A percentile compares a stretch with the other conserved stretches of the same genome.
phyloP scores from a whole-genome alignment of 768 basidiomycete genomes.

The Paxillus ammoniavirescens region DNA sequence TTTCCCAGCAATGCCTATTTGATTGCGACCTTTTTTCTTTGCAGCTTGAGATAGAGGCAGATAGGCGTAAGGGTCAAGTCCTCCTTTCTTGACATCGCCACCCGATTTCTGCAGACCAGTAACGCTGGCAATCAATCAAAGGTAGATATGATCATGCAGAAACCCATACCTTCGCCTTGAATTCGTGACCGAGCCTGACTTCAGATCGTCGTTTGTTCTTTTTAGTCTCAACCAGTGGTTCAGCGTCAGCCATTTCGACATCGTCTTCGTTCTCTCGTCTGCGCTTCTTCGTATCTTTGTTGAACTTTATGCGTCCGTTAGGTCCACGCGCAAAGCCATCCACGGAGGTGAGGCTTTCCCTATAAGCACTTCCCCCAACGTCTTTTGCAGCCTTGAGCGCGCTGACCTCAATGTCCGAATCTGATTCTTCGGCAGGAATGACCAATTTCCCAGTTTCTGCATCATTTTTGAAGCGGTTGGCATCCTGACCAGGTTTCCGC shows the following conservation, averaged over 20 bases:
- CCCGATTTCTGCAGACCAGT: conserved; percentile 71
- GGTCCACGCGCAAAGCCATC: conserved; percentile 89
- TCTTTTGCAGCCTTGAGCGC: conserved; percentile 47
- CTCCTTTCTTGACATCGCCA: conserved; percentile 87
- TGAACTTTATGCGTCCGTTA: conserved; percentile 87
- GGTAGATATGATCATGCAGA: neutral
- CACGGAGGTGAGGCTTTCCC: conserved; percentile 75
- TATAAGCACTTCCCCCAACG: conserved; percentile 74
- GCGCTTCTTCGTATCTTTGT: conserved; percentile 96
- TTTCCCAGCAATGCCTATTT: conserved; percentile 64
- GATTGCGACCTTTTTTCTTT: conserved; percentile 51
- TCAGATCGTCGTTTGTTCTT: conserved; percentile 55
- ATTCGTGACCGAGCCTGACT: conserved; percentile 76
- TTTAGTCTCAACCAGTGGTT: conserved; percentile 41
- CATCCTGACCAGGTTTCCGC: conserved; percentile 84
- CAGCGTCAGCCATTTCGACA: conserved; percentile 75
- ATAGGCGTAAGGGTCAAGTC: conserved; percentile 92
- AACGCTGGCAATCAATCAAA: conserved; percentile 3
- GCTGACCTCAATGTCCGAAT: conserved; percentile 43
- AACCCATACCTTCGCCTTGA: conserved; percentile 85
- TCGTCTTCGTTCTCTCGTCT: conserved; percentile 64
- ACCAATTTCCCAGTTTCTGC: conserved; percentile 79
- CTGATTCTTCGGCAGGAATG: conserved; percentile 57
- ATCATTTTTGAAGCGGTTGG: conserved; percentile 83
- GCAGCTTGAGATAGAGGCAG: conserved; percentile 80